Conservation (phyloP, 2,329 filamentous ascomycete species). For the Xylaria sp. region DNA sequence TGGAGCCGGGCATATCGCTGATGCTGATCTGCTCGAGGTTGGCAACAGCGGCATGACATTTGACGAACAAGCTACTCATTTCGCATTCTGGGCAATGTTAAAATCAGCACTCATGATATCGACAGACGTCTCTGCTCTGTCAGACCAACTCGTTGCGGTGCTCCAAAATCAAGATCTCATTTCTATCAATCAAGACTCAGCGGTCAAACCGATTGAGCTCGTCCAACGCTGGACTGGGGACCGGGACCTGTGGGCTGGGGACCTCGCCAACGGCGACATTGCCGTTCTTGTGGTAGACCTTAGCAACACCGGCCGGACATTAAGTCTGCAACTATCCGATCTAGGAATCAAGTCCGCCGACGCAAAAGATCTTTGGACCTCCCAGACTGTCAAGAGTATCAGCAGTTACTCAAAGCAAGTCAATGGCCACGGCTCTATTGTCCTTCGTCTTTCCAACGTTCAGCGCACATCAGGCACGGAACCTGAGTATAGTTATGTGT, state of each 20-base stretch:
- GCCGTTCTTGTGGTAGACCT: conserved; percentile 34
- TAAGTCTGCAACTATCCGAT: conserved; percentile 25
- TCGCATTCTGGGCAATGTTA: conserved; percentile 32
- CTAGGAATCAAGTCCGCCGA: conserved; percentile 31
- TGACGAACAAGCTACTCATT: conserved; percentile 35
- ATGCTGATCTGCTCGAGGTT: conserved; percentile 34
- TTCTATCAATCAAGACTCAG: conserved; percentile 32
- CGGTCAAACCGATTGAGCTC: conserved; percentile 31
- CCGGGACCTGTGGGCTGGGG: conserved; percentile 28
- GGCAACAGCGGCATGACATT: conserved; percentile 33
- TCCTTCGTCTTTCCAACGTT: conserved; percentile 31
- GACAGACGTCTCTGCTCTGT: conserved; percentile 25
- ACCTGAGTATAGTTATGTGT: conserved; percentile 19
- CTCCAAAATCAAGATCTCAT: conserved; percentile 32
- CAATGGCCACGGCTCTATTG: conserved; percentile 30
- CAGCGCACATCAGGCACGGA: conserved; percentile 1
- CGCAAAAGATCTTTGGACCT: conserved; percentile 31
- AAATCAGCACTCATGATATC: conserved; percentile 36
- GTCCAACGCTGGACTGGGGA: conserved; percentile 33
- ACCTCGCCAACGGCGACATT: conserved; percentile 31
- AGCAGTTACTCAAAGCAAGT: conserved; percentile 27
- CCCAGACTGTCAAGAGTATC: neutral
- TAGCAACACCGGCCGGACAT: conserved; percentile 25
- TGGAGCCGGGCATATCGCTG: conserved; percentile 27
- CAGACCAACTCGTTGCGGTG: conserved; percentile 23